Conservation (phyloP, 2,329 filamentous ascomycete genomes). For the Coniochaeta pulveracea region DNA sequence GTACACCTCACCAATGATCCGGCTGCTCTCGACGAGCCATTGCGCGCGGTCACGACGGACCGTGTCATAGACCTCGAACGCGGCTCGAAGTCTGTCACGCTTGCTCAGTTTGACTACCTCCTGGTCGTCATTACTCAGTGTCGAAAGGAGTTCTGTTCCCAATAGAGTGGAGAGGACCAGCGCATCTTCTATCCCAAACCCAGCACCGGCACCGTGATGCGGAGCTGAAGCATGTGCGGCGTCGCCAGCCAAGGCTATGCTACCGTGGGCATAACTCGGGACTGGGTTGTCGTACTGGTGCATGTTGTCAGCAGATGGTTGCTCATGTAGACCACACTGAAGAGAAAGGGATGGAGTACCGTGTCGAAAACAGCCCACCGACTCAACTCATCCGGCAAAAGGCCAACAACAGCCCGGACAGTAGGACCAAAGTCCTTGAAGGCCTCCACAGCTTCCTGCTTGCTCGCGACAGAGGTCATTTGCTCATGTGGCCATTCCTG, state of each 20-base stretch:
- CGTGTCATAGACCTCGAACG: slow-evolving; percentile 38
- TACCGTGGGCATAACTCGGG: slow-evolving; percentile 26
- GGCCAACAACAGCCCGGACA: slow-evolving; percentile 14
- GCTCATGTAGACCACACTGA: slow-evolving; percentile 34
- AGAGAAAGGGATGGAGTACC: no score
- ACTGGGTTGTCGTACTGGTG: slow-evolving; percentile 22
- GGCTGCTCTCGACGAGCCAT: slow-evolving; percentile 37
- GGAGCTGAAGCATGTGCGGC: slow-evolving; percentile 53
- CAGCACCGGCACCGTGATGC: slow-evolving; percentile 46
- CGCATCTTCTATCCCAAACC: slow-evolving; percentile 44
- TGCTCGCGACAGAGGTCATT: slow-evolving; percentile 15
- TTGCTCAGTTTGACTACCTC: no score
- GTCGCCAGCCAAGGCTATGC: slow-evolving; percentile 43
- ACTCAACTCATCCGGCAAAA: not conserved
- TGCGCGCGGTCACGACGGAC: slow-evolving; percentile 35
- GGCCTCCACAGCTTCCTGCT: slow-evolving; percentile 21
- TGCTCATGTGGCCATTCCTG: slow-evolving; percentile 17
- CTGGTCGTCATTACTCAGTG: no score
- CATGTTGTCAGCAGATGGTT: slow-evolving; percentile 25
- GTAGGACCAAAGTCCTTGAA: slow-evolving; percentile 21
- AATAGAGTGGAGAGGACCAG: slow-evolving; percentile 32
- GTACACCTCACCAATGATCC: slow-evolving; percentile 30
- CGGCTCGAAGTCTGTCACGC: slow-evolving; percentile 25
- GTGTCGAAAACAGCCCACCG: no score
- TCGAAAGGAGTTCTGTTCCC: slow-evolving; percentile 25